Evolutionary conservation across 208 protist genomes (phyloP).

Genomic region (Acanthamoeba triangularis): DNA sequence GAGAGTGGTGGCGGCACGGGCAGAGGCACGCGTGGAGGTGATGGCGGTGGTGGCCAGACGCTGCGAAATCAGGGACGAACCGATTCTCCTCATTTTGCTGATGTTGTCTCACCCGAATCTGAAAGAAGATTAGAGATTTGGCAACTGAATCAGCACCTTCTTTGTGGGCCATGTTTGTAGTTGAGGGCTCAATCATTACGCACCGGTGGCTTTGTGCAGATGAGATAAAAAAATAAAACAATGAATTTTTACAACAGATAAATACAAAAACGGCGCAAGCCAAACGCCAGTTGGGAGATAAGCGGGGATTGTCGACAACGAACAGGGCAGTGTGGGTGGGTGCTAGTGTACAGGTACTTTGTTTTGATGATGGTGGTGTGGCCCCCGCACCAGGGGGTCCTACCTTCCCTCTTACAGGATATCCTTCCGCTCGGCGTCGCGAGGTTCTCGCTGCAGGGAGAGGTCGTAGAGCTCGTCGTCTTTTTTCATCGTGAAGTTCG

Average conservation of each 20-base stretch:
- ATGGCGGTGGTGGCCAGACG: not conserved
- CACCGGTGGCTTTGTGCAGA: not conserved
- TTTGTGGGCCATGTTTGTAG: too few relatives aligned
- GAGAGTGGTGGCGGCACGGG: not conserved
- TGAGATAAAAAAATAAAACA: not conserved
- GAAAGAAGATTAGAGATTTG: too few relatives aligned
- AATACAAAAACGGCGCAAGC: not conserved
- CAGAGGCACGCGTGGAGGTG: not conserved
- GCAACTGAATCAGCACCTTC: too few relatives aligned
- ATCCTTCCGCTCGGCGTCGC: constrained; percentile 63
- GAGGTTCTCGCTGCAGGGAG: constrained; percentile 11
- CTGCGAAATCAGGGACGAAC: not conserved
- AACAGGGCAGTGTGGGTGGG: too few relatives aligned
- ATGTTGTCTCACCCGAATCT: not conserved
- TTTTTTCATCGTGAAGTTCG: not conserved
- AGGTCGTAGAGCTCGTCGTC: constrained; percentile 64
- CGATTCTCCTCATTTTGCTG: not conserved
- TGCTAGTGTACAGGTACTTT: too few relatives aligned
- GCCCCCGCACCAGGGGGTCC: not conserved
- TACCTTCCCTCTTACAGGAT: not conserved
- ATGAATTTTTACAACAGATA: not conserved
- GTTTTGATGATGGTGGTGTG: not conserved
- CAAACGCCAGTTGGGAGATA: not conserved
- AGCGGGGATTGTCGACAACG: not conserved
- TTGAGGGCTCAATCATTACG: too few relatives aligned